Percentiles rank a stretch among this genome's conserved stretches.
Evolutionary conservation across 164 flowering plant species (phyloP).

Genomic region (Stephania yunnanensis): DNA sequence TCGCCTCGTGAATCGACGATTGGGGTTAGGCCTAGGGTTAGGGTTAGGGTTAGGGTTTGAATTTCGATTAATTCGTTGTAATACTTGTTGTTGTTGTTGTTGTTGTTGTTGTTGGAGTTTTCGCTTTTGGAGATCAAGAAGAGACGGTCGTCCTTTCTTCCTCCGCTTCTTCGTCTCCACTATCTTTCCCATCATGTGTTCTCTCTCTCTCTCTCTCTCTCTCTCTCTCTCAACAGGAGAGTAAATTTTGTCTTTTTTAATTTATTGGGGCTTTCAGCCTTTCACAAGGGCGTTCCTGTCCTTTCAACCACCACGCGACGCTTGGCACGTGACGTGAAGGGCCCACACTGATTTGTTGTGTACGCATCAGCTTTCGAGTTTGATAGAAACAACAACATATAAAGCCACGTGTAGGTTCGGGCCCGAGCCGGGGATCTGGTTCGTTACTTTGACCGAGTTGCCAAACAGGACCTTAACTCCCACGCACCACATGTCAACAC

Average conservation of each 20-base stretch:
- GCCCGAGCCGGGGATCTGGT: not conserved
- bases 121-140: slow-evolving; percentile 62
- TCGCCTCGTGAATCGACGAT: slow-evolving; percentile 19
- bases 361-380: not conserved
- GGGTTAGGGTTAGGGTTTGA: slow-evolving; percentile 27
- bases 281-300: not conserved
- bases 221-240: slow-evolving; percentile 17
- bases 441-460: not conserved
- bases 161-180: slow-evolving; percentile 47
- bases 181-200: slow-evolving; percentile 20
- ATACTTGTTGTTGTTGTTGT: slow-evolving; percentile 13
- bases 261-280: not conserved
- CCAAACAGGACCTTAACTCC: no score
- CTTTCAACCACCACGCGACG: not conserved
- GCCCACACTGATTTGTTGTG: not conserved
- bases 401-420: not conserved
- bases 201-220: slow-evolving; percentile 10
- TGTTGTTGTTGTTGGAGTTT: slow-evolving; percentile 31
- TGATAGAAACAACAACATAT: not conserved
- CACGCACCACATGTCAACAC: no score
- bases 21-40: slow-evolving; percentile 35
- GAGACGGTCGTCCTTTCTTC: slow-evolving; percentile 88
- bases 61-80: slow-evolving; percentile 5
- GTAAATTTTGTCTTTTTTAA: slow-evolving; percentile 12
- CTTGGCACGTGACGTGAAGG: not conserved